Evolutionary conservation across 495 filamentous ascomycete species (phyloP).

Genomic region (Tuber calosporum): DNA sequence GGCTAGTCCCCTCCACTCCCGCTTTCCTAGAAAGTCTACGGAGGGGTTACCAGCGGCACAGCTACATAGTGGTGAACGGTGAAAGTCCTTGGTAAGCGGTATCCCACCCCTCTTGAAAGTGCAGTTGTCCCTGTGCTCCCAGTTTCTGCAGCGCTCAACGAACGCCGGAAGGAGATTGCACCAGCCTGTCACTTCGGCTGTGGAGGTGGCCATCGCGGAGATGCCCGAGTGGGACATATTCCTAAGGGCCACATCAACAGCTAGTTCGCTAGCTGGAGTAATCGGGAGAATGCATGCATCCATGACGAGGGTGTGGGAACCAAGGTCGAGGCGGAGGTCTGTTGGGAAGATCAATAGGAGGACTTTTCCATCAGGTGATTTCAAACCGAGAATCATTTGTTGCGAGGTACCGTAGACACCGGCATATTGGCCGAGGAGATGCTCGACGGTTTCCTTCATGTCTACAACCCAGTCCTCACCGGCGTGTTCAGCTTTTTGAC

Average conservation of each 20-base stretch:
- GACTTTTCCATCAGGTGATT: constrained; percentile 24
- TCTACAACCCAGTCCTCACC: constrained; percentile 29
- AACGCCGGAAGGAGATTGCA: constrained; percentile 48
- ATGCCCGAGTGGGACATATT: constrained; percentile 3
- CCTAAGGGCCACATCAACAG: not conserved
- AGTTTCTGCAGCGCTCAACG: constrained; percentile 52
- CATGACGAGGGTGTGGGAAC: constrained; percentile 43
- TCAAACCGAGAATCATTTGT: constrained; percentile 1
- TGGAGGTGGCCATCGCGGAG: constrained; percentile 39
- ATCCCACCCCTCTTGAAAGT: constrained; percentile 46
- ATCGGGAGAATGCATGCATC: constrained; percentile 44
- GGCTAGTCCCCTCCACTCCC: constrained; percentile 29
- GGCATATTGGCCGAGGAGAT: constrained; percentile 39
- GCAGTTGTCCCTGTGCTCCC: constrained; percentile 48
- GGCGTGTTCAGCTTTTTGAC: constrained; percentile 14
- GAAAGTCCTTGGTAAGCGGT: constrained; percentile 40
- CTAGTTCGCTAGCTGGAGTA: constrained; percentile 8
- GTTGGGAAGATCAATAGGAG: constrained; percentile 40
- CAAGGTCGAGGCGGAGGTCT: constrained; percentile 37
- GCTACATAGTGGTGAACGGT: constrained; percentile 39
- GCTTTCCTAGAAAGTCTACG: constrained; percentile 28
- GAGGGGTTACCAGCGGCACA: constrained; percentile 44
- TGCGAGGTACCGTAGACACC: constrained; percentile 31
- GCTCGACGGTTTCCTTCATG: constrained; percentile 44
- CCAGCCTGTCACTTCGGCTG: constrained; percentile 50